These are phyloP conservation scores for Selaginella tamariscina DNA, from an alignment of 75 land plant species.

Conservation along the genomic window DNA sequence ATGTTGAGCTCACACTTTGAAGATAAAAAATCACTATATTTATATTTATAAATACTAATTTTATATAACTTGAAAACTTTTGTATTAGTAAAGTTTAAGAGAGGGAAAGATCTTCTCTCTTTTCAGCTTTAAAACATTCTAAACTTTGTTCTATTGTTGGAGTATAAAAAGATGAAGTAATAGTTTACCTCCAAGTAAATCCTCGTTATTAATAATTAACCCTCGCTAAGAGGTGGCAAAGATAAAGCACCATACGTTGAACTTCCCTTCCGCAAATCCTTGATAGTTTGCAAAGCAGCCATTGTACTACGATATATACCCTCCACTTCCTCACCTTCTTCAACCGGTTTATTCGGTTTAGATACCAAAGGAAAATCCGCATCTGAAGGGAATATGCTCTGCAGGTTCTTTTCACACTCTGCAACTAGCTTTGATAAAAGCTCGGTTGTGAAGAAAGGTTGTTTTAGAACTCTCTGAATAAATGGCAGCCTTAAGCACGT, in stretches of 20 bases:
- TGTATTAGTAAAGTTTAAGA: no score
- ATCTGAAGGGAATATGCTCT: background rate
- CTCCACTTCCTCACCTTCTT: background rate
- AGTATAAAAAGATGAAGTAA: no score
- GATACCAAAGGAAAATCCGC: background rate
- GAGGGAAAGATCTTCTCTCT: no score
- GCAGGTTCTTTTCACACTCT: slow-evolving; percentile 16
- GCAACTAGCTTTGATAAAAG: slow-evolving; percentile 17
- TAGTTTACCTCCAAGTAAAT: no score
- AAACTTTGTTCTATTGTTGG: no score
- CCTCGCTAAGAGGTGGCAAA: background rate
- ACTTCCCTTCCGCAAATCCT: slow-evolving; percentile 13
- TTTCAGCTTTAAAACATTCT: no score
- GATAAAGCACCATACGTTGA: slow-evolving; percentile 10
- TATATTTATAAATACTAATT: no score
- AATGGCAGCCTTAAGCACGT: slow-evolving; percentile 17
- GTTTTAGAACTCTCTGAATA: slow-evolving; percentile 15
- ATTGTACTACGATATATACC: slow-evolving; percentile 3
- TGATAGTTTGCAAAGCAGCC: slow-evolving; percentile 4
- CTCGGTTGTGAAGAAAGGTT: slow-evolving; percentile 25
- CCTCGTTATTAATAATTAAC: no score
- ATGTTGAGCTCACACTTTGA: no score
- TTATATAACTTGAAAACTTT: no score
- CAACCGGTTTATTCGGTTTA: background rate
- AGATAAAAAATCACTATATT: no score